phyloP scores from a whole-genome alignment of 202 grass and related monocot species.

The Schoenoplectus triqueter region DNA sequence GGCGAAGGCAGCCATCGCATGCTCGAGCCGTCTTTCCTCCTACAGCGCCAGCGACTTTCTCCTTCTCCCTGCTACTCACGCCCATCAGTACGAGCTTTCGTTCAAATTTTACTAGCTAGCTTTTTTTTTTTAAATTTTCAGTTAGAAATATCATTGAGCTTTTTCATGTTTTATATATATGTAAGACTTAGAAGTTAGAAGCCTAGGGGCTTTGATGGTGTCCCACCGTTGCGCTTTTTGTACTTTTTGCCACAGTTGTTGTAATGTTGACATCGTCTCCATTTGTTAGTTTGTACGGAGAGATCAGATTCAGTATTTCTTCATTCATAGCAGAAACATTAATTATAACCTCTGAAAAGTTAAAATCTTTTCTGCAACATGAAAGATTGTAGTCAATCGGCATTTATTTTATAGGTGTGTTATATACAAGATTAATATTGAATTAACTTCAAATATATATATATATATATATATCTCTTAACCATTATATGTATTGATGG shows the following conservation, averaged over 20 bases:
- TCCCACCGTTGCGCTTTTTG: slow-evolving; percentile 52
- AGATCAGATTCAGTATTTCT: neutral
- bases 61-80: slow-evolving; percentile 50
- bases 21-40: slow-evolving; percentile 71
- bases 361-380: too few relatives aligned
- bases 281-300: slow-evolving; percentile 3
- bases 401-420: too few relatives aligned
- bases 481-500: too few relatives aligned
- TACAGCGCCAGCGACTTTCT: slow-evolving; percentile 48
- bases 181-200: slow-evolving; percentile 7
- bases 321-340: neutral
- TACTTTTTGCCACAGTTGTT: slow-evolving; percentile 52
- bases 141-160: slow-evolving; percentile 51
- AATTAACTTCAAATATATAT: too few relatives aligned
- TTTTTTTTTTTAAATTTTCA: neutral
- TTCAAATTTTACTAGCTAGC: slow-evolving; percentile 17
- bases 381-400: too few relatives aligned
- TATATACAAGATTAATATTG: too few relatives aligned
- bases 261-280: slow-evolving; percentile 54
- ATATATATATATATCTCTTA: too few relatives aligned
- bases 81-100: slow-evolving; percentile 14
- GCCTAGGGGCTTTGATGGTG: slow-evolving; percentile 25
- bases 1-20: slow-evolving; percentile 71
- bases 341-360: too few relatives aligned
- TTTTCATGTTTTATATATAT: slow-evolving; percentile 45